Percentiles rank a stretch among this genome's conserved stretches.
phyloP scores from a whole-genome alignment of 345 rosid species.

The Salix arbutifolia region DNA sequence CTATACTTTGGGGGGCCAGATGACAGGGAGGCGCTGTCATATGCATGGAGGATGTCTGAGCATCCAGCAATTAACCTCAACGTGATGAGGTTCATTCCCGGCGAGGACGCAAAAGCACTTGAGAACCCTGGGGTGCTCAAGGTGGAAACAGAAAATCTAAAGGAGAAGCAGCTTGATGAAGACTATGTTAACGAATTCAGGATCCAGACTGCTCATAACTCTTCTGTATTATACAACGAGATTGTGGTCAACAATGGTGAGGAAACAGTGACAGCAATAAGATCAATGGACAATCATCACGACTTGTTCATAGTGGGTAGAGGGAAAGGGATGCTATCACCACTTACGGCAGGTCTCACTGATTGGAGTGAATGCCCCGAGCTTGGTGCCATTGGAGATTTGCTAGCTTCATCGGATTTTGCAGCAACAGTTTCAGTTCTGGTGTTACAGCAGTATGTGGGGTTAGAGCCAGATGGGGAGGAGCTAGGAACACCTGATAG shows the following conservation, averaged over 20 bases:
- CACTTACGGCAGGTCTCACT: conserved; percentile 78
- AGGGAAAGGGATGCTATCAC: conserved; percentile 70
- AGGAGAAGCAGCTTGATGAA: conserved; percentile 54
- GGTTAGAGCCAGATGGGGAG: conserved; percentile 31
- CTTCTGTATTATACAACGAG: conserved; percentile 46
- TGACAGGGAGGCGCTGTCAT: conserved; percentile 77
- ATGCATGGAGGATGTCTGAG: conserved; percentile 78
- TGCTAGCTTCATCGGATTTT: conserved; percentile 89
- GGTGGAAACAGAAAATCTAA: conserved; percentile 26
- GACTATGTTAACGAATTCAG: conserved; percentile 52
- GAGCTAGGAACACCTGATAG: neutral
- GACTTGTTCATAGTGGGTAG: conserved; percentile 89
- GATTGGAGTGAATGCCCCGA: conserved; percentile 99
- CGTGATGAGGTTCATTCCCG: conserved; percentile 52
- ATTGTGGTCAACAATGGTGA: conserved; percentile 68
- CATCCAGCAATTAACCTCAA: conserved; percentile 60
- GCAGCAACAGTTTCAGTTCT: conserved; percentile 75
- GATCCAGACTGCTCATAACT: conserved; percentile 35
- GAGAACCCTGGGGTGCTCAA: conserved; percentile 16
- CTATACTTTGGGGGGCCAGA: conserved; percentile 88
- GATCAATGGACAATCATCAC: conserved; percentile 60
- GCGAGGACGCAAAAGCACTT: conserved; percentile 32
- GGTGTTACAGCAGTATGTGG: conserved; percentile 73
- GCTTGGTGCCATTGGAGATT: conserved; percentile 90
- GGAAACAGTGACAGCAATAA: conserved; percentile 70